phyloP scores from a whole-genome alignment of 148 eudicot species.

The Diospyros kaki region DNA sequence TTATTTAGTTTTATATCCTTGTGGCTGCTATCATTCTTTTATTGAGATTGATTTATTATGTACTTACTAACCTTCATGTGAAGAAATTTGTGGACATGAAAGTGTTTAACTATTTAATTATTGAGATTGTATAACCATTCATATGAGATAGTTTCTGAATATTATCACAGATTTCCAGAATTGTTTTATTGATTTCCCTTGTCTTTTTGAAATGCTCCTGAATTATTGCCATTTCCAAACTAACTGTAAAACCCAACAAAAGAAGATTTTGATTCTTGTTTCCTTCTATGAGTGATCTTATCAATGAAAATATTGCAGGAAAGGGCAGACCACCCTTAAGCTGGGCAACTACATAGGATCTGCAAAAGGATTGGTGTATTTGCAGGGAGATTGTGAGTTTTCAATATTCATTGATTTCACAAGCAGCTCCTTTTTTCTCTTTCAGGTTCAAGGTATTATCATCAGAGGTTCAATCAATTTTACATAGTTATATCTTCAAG shows the following conservation, averaged over 20 bases:
- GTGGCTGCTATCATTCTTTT: too few species aligned
- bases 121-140: too few species aligned
- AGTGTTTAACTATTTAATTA: too few species aligned
- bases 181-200: too few species aligned
- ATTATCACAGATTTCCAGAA: too few species aligned
- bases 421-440: not conserved
- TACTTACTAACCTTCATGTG: too few species aligned
- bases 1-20: too few species aligned
- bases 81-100: too few species aligned
- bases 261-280: not conserved
- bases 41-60: too few species aligned
- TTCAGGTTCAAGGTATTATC: not conserved
- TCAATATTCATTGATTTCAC: not conserved
- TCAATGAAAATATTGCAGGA: conserved; percentile 24
- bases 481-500: conserved; percentile 32
- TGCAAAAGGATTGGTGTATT: conserved; percentile 74
- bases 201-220: too few species aligned
- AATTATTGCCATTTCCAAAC: not conserved
- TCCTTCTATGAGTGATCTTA: conserved; percentile 3
- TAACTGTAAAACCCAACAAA: too few species aligned
- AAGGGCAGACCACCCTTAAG: conserved; percentile 41
- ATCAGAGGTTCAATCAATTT: not conserved
- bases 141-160: too few species aligned
- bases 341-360: conserved; percentile 69
- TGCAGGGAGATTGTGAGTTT: conserved; percentile 75